Evolutionary conservation across 805 yeast species (phyloP).

Genomic region (Lipomyces japonicus): DNA sequence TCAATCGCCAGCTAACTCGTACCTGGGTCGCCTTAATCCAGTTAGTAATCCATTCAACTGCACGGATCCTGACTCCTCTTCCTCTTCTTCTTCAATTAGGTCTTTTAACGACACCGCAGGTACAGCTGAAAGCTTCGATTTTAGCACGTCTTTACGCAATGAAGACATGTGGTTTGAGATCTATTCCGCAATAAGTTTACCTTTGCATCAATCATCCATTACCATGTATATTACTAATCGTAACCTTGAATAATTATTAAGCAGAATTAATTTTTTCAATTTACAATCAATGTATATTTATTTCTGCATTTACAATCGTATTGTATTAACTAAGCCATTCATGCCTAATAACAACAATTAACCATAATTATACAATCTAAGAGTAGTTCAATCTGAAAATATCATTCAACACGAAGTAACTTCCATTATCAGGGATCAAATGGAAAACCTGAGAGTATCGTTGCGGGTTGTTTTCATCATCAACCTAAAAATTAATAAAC

Average conservation of each 20-base stretch:
- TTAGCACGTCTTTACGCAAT: conserved; percentile 2
- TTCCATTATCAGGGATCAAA: conserved; percentile 84
- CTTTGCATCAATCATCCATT: no score
- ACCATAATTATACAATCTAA: not conserved
- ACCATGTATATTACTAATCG: no score
- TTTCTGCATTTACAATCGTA: not conserved
- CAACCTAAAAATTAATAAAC: conserved; percentile 42
- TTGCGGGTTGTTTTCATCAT: conserved; percentile 93
- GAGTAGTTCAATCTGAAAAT: conserved; percentile 84
- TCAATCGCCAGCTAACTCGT: no score
- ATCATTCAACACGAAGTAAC: conserved; percentile 93
- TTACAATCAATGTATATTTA: no score
- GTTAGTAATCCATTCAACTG: no score
- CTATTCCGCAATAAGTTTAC: no score
- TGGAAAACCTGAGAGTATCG: conserved; percentile 98
- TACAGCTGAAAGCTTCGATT: not conserved
- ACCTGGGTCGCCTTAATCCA: no score
- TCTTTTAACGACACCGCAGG: not conserved
- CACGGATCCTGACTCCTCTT: not conserved
- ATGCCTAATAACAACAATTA: not conserved
- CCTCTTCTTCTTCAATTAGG: not conserved
- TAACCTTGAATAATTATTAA: no score
- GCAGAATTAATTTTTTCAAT: no score
- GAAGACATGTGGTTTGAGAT: no score
- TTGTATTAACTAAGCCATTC: not conserved